Evolutionary conservation across 805 yeast genomes (phyloP), one percentile per base, ranked within the genome.

Genomic region (Candida chilensis): DNA sequence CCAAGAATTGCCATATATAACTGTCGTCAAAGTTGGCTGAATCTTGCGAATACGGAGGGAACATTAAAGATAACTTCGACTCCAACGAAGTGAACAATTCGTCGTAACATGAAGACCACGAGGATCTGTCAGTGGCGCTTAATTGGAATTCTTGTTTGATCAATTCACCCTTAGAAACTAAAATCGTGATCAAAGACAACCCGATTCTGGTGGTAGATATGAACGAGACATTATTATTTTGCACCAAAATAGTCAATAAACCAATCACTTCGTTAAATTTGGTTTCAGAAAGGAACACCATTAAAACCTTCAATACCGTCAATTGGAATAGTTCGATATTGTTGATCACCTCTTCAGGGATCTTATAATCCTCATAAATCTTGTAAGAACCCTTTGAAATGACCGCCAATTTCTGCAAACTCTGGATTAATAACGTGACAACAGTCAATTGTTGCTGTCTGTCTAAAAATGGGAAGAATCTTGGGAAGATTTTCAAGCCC

Each of bases 1-100:
- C 98, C 54, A 90, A 71, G 49, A 90, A 88, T 60, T 90, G 96
- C 98, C 98, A 90, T 30, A 86, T 86, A 47, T 88, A 87, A 21
- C 87, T 73, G 40, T 78, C 87, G 45, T 81, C 90, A 36, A 27
- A 16, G 36, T 32, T 21, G 34, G 28, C 4, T 37, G 30, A 9
- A 11, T 24, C 13, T 8, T 13, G 16, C 6, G 60, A 46, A 28
- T 53, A 43, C 16, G 90, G 84, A 32, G 96, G 95, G 78, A 90
- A 88, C 27, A 88, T 72, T 12, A 74, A 63, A 1, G 80, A 66
- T 34, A 90, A 67, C 51, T 85, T 75, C 4, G 86, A 82, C 54
- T 85, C 92, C 40, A 88, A 60, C 2, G 79, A 66, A 12, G 80
- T 75, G 60, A 90, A 90, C 35, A 90, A 60, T 42, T 74, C 77